phyloP scores from a whole-genome alignment of 306 rosid species.

The Gynostemma pentaphyllum region DNA sequence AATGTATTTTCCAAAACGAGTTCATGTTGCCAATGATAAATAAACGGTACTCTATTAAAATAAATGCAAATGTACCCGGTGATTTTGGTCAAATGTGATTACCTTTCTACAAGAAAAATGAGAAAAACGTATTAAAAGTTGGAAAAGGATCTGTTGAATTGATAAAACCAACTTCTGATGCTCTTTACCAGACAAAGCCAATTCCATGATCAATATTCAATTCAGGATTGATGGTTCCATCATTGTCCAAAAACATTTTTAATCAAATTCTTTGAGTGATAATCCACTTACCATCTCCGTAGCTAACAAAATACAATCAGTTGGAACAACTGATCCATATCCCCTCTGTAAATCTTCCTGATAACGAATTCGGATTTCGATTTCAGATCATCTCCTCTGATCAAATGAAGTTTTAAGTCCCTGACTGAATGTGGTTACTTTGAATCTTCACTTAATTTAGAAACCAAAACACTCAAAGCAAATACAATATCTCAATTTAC shows the following conservation, averaged over 20 bases:
- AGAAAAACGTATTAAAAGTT: too few relatives aligned
- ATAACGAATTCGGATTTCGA: constrained; percentile 16
- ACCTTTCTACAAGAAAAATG: too few relatives aligned
- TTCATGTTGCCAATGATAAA: too few relatives aligned
- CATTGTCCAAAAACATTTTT: constrained; percentile 11
- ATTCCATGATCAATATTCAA: constrained; percentile 19
- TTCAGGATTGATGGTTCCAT: constrained; percentile 12
- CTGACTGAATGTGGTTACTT: constrained; percentile 19
- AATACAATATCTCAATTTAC: constrained; percentile 25
- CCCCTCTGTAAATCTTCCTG: constrained; percentile 16
- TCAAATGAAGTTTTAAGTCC: constrained; percentile 23
- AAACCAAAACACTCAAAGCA: constrained; percentile 25
- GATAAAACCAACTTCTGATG: constrained; percentile 22
- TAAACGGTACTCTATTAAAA: too few relatives aligned
- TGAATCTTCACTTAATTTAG: constrained; percentile 32
- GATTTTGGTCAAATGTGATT: too few relatives aligned
- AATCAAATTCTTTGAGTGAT: constrained; percentile 23
- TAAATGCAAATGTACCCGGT: too few relatives aligned
- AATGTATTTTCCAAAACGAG: too few relatives aligned
- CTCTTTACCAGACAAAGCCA: constrained; percentile 18
- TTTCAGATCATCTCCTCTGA: constrained; percentile 11
- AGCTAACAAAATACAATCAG: constrained; percentile 23
- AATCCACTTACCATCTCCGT: constrained; percentile 22
- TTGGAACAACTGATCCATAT: constrained; percentile 15
- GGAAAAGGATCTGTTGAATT: too few relatives aligned